Conservation (phyloP, 2,329 filamentous ascomycete species). For the Botrytis paeoniae region DNA sequence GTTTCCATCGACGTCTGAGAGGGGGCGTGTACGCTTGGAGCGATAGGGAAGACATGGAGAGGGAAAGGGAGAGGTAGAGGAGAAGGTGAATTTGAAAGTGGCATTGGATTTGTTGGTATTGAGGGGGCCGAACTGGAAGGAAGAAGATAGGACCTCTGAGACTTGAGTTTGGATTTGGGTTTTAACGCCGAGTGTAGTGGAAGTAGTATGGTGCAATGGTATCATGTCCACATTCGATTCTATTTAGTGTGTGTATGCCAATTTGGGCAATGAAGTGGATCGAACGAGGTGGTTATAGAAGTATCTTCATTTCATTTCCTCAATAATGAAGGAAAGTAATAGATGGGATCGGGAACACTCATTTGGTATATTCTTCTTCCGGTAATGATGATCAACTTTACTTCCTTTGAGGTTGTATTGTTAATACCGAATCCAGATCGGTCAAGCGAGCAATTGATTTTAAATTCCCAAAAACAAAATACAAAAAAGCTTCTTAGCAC, state of each 20-base stretch:
- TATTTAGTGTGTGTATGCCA: not conserved
- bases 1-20: slow-evolving; percentile 38
- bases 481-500: not conserved
- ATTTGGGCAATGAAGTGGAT: not conserved
- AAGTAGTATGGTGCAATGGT: slow-evolving; percentile 19
- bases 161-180: slow-evolving; percentile 25
- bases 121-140: slow-evolving; percentile 20
- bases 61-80: slow-evolving; percentile 35
- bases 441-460: not conserved
- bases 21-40: slow-evolving; percentile 37
- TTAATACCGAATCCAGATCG: not conserved
- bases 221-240: slow-evolving; percentile 36
- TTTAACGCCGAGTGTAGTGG: slow-evolving; percentile 20
- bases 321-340: slow-evolving; percentile 25
- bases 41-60: slow-evolving; percentile 20
- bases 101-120: not conserved
- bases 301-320: slow-evolving; percentile 38
- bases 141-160: not conserved
- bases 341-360: not conserved
- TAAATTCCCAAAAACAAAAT: not conserved
- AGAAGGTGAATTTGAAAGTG: slow-evolving; percentile 39
- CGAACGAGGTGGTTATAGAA: slow-evolving; percentile 27
- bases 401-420: not conserved
- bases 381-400: not conserved
- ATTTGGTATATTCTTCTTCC: not conserved